phyloP scores from a whole-genome alignment of 805 yeast genomes.

The Candida lessepsii region DNA sequence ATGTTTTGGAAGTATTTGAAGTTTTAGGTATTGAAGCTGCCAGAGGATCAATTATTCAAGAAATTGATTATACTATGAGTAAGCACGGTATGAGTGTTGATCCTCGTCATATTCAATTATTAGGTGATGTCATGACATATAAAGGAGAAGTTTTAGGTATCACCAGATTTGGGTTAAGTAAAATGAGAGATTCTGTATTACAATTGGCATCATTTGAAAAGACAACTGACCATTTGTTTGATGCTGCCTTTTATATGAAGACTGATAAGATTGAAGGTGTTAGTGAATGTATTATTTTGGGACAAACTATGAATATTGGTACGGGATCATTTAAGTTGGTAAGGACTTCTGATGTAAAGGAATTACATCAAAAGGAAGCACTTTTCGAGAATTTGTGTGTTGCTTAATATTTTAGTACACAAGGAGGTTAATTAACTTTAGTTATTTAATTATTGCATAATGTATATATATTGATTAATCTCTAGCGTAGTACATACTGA shows the following conservation, averaged over 20 bases:
- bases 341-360: constrained; percentile 43
- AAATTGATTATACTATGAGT: constrained; percentile 96
- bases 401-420: too few relatives aligned
- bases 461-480: not conserved
- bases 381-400: constrained; percentile 9
- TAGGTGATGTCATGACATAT: constrained; percentile 98
- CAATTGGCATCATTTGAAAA: constrained; percentile 97
- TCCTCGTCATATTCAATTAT: constrained; percentile 96
- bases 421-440: too few relatives aligned
- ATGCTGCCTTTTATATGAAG: constrained; percentile 98
- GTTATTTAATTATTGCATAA: not conserved
- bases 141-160: constrained; percentile 98
- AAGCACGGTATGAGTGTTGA: constrained; percentile 99
- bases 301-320: constrained; percentile 97
- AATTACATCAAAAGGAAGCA: not conserved
- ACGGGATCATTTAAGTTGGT: constrained; percentile 94
- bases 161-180: constrained; percentile 95
- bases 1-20: constrained; percentile 81
- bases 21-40: constrained; percentile 99
- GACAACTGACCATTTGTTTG: constrained; percentile 97
- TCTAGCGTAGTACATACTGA: too few relatives aligned
- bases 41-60: constrained; percentile 85
- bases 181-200: constrained; percentile 96
- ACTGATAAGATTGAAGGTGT: constrained; percentile 96
- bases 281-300: constrained; percentile 93